phyloP scores from a whole-genome alignment of 495 filamentous ascomycete genomes.

The Talaromyces borbonicus region DNA sequence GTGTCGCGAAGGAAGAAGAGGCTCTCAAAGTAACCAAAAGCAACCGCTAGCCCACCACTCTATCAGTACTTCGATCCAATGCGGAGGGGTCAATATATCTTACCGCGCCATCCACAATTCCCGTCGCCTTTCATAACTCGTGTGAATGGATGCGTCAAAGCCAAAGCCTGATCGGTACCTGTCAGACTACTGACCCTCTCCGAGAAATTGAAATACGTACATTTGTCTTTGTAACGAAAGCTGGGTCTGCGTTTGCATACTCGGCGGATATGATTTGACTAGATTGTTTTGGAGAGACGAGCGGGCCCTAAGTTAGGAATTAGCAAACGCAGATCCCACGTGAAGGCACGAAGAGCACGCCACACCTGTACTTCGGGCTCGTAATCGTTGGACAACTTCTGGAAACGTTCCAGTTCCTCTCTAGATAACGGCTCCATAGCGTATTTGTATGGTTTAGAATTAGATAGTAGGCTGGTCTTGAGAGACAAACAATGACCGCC shows the following conservation, averaged over 20 bases:
- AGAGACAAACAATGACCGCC: constrained; percentile 19
- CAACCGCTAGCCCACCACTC: constrained; percentile 54
- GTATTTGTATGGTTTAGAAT: constrained; percentile 9
- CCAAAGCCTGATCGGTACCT: constrained; percentile 49
- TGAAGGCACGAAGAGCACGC: neutral
- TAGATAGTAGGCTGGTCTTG: neutral
- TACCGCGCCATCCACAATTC: constrained; percentile 97
- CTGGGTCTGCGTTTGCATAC: constrained; percentile 83
- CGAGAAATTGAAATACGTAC: constrained; percentile 39
- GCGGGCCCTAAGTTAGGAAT: constrained; percentile 51
- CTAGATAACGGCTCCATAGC: constrained; percentile 38
- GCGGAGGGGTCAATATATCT: neutral
- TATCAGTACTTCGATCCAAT: neutral
- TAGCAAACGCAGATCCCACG: constrained; percentile 8
- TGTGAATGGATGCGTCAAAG: constrained; percentile 76
- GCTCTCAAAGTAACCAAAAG: constrained; percentile 85
- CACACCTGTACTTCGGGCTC: constrained; percentile 57
- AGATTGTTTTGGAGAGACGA: constrained; percentile 68
- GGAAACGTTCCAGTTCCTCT: constrained; percentile 44
- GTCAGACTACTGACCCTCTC: constrained; percentile 12
- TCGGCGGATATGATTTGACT: constrained; percentile 73
- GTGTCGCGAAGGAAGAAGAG: constrained; percentile 57
- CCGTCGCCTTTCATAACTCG: constrained; percentile 87
- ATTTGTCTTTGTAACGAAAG: constrained; percentile 74
- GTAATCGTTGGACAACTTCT: constrained; percentile 50